Evolutionary conservation across 2,329 filamentous ascomycete genomes (phyloP).

Genomic region (Trichoderma sp.): DNA sequence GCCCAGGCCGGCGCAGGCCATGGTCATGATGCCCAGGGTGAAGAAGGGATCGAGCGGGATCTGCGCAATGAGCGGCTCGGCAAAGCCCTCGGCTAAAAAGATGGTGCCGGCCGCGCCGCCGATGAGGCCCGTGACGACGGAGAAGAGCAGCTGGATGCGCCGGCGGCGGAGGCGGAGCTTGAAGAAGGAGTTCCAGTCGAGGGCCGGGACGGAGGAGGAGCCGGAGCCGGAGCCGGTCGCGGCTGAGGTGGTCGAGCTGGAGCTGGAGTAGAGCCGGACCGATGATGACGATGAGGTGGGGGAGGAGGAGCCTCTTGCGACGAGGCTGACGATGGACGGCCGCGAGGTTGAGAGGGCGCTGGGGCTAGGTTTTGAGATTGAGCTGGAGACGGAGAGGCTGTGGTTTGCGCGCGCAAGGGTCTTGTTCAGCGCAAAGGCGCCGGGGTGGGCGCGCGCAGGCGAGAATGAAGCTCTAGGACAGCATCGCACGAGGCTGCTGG

Average conservation of each 20-base stretch:
- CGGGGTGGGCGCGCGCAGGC: constrained; percentile 23
- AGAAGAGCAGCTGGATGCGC: constrained; percentile 77
- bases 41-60: constrained; percentile 86
- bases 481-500: constrained; percentile 27
- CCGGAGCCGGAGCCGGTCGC: not conserved
- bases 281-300: not conserved
- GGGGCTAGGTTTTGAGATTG: not conserved
- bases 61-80: constrained; percentile 67
- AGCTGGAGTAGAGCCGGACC: not conserved
- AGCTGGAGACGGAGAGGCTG: not conserved
- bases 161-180: constrained; percentile 81
- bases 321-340: constrained; percentile 15
- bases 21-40: constrained; percentile 74
- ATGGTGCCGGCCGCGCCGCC: constrained; percentile 62
- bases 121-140: constrained; percentile 60
- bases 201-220: constrained; percentile 27
- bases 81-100: constrained; percentile 66
- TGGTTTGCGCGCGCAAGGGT: constrained; percentile 6
- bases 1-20: constrained; percentile 73
- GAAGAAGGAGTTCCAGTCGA: constrained; percentile 93
- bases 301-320: not conserved
- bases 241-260: not conserved
- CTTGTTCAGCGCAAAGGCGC: not conserved
- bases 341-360: not conserved
- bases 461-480: constrained; percentile 32